Base-by-base conservation (phyloP, 1,139 yeast genomes). In the Protomyces pachydermus region DNA sequence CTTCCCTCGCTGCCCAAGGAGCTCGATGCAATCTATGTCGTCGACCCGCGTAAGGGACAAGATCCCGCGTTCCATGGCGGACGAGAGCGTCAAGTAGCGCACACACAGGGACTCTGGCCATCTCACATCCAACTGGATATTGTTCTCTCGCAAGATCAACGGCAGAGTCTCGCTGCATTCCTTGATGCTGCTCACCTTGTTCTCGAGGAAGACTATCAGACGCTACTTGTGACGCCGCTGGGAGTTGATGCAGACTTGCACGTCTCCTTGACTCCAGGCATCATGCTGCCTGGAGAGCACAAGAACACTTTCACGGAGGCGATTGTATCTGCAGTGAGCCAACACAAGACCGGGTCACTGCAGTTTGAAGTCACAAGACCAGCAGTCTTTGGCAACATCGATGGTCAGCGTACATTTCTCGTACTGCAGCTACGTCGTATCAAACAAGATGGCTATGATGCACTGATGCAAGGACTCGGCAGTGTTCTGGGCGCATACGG, bases 21-120 rank as follows among this genome's bases (percentile, higher is more conserved):
- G 18, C 48, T 42, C 12, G 48, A 42, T 16, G 48, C 48, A 16
- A 28, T 18, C 20, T 42, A 38, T 23, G 50, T 25, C 3, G 62
- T 58, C 14, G 56, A 38, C 14, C 62, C 62, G 3, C 51, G 62
- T 10, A 51, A 42, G 18, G 62, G 62, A 1, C 56, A 52, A 5
- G 62, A 58, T 34, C 56, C 62, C 9, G 62, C 56, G 12, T 58
- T 52, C 34, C 62, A 58, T 23, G 56, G 54, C n/a, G 62, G 62
- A 28, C 38, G 56, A 18, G n/a, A 12, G 23, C 42, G 62, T 37
- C 28, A 25, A 12, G 12, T 39, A 9, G 20, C 39, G 35, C 62
- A 58, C 23, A 38, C 54, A 9, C 28, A 35, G 3, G 62, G 62
- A 18, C 35, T 34, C 10, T 58, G 56, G 56, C 62, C 62, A 12